Base-by-base conservation (phyloP, 2,329 filamentous ascomycete genomes). In the Fusarium sp. region DNA sequence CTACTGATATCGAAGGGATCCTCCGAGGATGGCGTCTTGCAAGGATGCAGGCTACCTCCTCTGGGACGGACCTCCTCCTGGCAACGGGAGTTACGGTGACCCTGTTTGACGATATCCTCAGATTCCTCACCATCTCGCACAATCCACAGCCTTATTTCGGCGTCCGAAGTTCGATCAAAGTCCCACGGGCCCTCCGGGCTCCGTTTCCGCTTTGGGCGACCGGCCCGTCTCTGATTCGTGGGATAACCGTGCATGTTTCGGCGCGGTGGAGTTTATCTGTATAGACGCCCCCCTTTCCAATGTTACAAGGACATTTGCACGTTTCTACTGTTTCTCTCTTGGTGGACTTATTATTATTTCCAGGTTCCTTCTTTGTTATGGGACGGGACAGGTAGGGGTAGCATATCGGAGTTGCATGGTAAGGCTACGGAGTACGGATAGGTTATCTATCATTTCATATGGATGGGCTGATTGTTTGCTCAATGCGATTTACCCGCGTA, bases 171-270 rank as follows among this genome's bases (percentile, higher is more conserved):
- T 62, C 19, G 19, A 56, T 57, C 59, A 15, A 15, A 56, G 45
- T 27, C n/a, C 49, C 49, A 62, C 58, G 58, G 60, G 55, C 47
- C 43, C 44, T 51, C 30, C 63, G 57, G 66, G 54, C 14, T 41
- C 39, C 17, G 52, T 61, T 71, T 45, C 70, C 70, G 8, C 6
- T 71, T 72, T 56, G 47, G 67, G 70, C 44, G 19, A 35, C 19
- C 27, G n/a, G 11, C 20, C 3, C 4, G 14, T 11, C 25, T 61
- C 33, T 62, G 55, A 72, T 71, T 71, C 64, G 70, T 72, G 69
- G 70, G 57, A 63, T 62, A 44, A 35, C 4, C 20, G 11, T 19
- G 8, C 7, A 35, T 30, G 59, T 59, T 59, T 63, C 57, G 59
- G 39, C 11, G 22, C 7, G 20, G 59, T 65, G 64, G 64, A 30